Percentiles rank a stretch among this genome's conserved stretches.
Evolutionary conservation across 1,284 basidiomycete genomes (phyloP).

Genomic region (Caloboletus inedulis): DNA sequence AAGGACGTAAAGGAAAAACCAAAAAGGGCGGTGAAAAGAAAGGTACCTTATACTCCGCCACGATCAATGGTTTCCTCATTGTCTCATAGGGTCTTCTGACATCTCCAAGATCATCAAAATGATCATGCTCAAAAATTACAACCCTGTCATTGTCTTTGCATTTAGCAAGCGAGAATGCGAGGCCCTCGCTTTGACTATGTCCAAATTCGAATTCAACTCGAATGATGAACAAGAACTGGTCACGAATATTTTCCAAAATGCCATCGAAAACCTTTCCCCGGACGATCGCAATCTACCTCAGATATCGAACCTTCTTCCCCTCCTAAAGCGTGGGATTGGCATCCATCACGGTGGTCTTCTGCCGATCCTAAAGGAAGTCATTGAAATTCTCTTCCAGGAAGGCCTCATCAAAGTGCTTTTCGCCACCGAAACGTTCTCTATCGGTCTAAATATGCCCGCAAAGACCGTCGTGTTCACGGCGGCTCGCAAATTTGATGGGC

Average conservation of each 20-base stretch:
- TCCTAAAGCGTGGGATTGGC: conserved; percentile 94
- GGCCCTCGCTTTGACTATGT: conserved; percentile 85
- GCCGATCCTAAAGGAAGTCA: conserved; percentile 98
- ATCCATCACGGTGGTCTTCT: conserved; percentile 98
- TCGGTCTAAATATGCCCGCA: conserved; percentile 99
- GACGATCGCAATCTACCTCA: conserved; percentile 93
- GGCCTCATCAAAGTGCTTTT: conserved; percentile 99
- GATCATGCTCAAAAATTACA: conserved; percentile 98
- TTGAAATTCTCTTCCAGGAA: conserved; percentile 99
- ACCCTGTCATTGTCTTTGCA: conserved; percentile 98
- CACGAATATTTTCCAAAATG: conserved; percentile 90
- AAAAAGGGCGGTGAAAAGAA: conserved; percentile 91
- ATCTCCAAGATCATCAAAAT: conserved; percentile 98
- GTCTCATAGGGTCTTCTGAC: conserved; percentile 73
- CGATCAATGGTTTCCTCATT: conserved; percentile 5
- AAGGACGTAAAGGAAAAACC: conserved; percentile 85
- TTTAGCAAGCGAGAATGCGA: conserved; percentile 99
- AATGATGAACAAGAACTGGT: conserved; percentile 92
- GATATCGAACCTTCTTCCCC: conserved; percentile 89
- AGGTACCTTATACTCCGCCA: conserved; percentile 43
- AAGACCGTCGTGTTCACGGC: conserved; percentile 99
- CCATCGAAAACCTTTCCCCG: conserved; percentile 84
- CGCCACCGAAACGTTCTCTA: conserved; percentile 99
- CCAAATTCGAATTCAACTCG: conserved; percentile 95
- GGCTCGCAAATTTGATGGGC: conserved; percentile 95